Base-by-base conservation (phyloP, 2,329 filamentous ascomycete species). In the Pseudonectria foliicola region DNA sequence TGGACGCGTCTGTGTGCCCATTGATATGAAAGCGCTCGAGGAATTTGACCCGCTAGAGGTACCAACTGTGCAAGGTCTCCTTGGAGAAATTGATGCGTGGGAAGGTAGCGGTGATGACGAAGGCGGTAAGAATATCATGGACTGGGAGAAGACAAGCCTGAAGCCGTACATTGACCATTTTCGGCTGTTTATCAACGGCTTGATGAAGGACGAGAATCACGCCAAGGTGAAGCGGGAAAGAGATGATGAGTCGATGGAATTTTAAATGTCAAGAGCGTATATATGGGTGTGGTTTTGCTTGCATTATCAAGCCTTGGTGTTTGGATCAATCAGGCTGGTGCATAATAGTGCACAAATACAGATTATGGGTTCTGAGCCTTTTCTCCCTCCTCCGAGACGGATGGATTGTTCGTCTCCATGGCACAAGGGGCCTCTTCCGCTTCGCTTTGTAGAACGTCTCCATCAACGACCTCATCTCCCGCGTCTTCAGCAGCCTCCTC, bases 101-200 rank as follows among this genome's bases (percentile, higher is more conserved):
- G 73, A 78, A 49, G 62, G 56, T 2, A 61, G 61, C 13, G 66
- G 57, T 6, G 66, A 69, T 58, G 54, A 66, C 1, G 54, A 51
- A 21, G 58, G 45, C 26, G 40, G 44, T 3, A 66, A 63, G 49
- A 50, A 47, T 37, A 52, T 85, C 31, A 75, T 82, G 47, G 92
- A 98, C 56, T 96, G 90, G 80, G 90, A 98, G 64, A 98, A 96
- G 76, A 98, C 92, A 15, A 87, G 86, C 46, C 62, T 98, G 54
- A 94, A 84, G 66, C 87, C 88, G 7, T 96, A 94, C 57, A 79
- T 96, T 25, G 89, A 96, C 38, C 81, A 82, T 48, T 96, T 98
- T 62, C 75, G 84, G 48, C 73, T 71, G 1, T 94, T 95, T 61
- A 86, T 96, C 7, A 73, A 77, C 8, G 73, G 67, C 0, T 60